Conservation (phyloP, 768 basidiomycete species). For the Pulveroboletus sp. region DNA sequence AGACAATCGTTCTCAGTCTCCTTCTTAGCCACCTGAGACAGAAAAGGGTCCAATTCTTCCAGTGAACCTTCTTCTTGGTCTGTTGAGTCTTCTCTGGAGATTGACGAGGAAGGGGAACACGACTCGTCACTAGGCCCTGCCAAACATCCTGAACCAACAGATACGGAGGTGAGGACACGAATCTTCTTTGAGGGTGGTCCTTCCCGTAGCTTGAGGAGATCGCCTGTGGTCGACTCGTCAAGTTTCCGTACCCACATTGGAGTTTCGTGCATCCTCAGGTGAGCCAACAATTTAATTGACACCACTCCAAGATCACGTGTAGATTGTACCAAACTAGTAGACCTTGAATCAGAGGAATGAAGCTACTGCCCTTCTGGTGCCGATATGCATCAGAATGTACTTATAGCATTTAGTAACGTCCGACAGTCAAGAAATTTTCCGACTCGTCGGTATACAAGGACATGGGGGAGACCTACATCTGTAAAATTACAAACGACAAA, state of each 20-base stretch:
- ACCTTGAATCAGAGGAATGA: too few relatives aligned
- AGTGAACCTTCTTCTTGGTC: slow-evolving; percentile 20
- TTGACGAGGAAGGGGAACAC: slow-evolving; percentile 5
- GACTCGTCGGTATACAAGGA: too few relatives aligned
- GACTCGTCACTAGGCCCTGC: neutral
- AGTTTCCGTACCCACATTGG: slow-evolving; percentile 16
- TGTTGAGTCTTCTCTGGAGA: slow-evolving; percentile 7
- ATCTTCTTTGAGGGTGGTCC: slow-evolving; percentile 36
- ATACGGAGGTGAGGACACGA: slow-evolving; percentile 4
- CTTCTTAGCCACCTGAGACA: slow-evolving; percentile 1
- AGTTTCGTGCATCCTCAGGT: neutral
- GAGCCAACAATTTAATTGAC: too few relatives aligned
- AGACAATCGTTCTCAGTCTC: neutral
- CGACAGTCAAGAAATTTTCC: too few relatives aligned
- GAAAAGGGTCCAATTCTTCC: slow-evolving; percentile 8
- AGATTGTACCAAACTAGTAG: too few relatives aligned
- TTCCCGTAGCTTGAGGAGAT: slow-evolving; percentile 45
- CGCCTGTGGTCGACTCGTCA: slow-evolving; percentile 38
- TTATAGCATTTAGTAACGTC: too few relatives aligned
- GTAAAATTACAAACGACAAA: too few relatives aligned
- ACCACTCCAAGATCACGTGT: too few relatives aligned
- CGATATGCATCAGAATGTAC: too few relatives aligned
- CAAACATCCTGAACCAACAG: neutral
- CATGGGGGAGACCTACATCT: too few relatives aligned
- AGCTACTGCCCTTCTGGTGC: too few relatives aligned